Percentiles rank a stretch among this genome's conserved stretches.
These are phyloP conservation scores for Pseudozyma hubeiensis DNA, from an alignment of 1,284 basidiomycete genomes.

Conservation along the genomic window DNA sequence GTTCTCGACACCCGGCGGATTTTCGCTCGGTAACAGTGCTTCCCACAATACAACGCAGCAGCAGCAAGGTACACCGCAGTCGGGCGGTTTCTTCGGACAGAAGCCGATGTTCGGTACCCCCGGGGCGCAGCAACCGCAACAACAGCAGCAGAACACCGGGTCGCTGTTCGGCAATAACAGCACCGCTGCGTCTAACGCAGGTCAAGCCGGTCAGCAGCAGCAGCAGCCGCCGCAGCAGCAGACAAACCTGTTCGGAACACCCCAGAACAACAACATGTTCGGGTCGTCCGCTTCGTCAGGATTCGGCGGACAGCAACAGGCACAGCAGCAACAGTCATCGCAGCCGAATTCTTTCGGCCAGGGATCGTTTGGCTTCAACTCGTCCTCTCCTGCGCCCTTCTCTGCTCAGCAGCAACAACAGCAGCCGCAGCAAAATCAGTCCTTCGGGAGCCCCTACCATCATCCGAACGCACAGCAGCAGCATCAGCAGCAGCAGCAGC, in stretches of 20 bases:
- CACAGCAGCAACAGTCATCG: conserved; percentile 13
- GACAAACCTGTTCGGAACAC: conserved; percentile 27
- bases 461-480: conserved; percentile 18
- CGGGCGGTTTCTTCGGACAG: conserved; percentile 27
- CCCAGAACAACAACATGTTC: conserved; percentile 34
- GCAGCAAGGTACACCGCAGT: conserved; percentile 27
- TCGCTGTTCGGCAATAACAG: conserved; percentile 30
- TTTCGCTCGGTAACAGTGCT: conserved; percentile 38
- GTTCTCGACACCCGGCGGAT: conserved; percentile 30
- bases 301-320: conserved; percentile 24
- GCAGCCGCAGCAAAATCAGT: conserved; percentile 16
- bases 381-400: conserved; percentile 32
- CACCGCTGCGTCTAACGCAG: conserved; percentile 11
- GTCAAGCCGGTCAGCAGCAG: conserved; percentile 11
- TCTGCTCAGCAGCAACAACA: conserved; percentile 10
- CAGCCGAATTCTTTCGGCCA: conserved; percentile 26
- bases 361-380: conserved; percentile 16
- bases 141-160: conserved; percentile 22
- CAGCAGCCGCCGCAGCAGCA: conserved; percentile 10
- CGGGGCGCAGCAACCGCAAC: conserved; percentile 26
- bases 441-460: conserved; percentile 33
- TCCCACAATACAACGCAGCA: conserved; percentile 20
- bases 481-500: not conserved
- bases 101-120: conserved; percentile 54
- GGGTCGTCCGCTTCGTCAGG: conserved; percentile 17